phyloP scores from a whole-genome alignment of 2,329 filamentous ascomycete genomes.

The Cordyceps cateniannulata region DNA sequence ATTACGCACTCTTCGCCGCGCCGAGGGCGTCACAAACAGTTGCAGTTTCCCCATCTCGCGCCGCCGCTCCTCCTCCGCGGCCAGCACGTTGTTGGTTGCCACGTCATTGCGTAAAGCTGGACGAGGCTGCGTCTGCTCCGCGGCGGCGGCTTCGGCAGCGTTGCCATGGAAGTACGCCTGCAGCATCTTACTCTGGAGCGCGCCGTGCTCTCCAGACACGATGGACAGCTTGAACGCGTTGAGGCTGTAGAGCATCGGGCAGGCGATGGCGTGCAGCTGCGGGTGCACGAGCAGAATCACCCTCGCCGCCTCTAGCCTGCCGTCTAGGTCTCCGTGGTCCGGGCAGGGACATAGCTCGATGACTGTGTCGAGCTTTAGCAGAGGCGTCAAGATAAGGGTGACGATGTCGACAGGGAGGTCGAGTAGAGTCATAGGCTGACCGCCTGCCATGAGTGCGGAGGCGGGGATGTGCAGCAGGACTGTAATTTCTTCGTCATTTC shows the following conservation, averaged over 20 bases:
- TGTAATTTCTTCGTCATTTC: not conserved
- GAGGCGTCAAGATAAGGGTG: constrained; percentile 24
- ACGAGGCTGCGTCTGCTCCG: too few relatives aligned
- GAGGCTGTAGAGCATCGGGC: constrained; percentile 25
- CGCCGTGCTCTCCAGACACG: constrained; percentile 20
- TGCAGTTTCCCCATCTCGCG: constrained; percentile 9
- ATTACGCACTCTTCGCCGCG: constrained; percentile 18
- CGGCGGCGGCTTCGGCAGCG: not conserved
- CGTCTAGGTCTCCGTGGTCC: not conserved
- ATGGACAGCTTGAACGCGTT: constrained; percentile 27
- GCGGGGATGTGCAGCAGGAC: not conserved
- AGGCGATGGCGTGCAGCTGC: constrained; percentile 25
- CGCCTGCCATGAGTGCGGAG: not conserved
- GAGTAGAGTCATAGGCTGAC: constrained; percentile 21
- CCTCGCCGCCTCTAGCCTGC: constrained; percentile 19
- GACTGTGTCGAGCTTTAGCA: constrained; percentile 20
- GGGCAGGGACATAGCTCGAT: constrained; percentile 26
- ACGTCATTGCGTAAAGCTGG: not conserved
- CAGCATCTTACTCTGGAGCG: constrained; percentile 22
- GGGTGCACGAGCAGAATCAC: constrained; percentile 27
- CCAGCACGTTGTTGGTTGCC: not conserved
- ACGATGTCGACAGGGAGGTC: constrained; percentile 29
- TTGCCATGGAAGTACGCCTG: constrained; percentile 9
- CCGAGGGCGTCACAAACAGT: constrained; percentile 8
- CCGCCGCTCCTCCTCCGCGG: not conserved